Evolutionary conservation across 2,329 filamentous ascomycete genomes (phyloP).

Genomic region (Colletotrichum trifolii): DNA sequence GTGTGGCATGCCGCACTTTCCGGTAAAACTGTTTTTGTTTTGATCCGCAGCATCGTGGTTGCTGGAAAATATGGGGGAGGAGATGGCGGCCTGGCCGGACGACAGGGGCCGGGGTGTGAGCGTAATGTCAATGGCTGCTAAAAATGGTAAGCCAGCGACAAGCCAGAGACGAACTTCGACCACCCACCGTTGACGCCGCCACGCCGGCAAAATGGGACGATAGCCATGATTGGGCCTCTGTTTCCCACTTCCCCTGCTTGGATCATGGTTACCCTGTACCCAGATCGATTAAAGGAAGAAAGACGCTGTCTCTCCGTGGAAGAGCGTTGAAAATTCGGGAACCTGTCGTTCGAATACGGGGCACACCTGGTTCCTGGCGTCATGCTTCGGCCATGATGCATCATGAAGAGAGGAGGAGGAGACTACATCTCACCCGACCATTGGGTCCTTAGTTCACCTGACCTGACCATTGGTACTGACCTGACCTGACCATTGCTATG

Average conservation of each 20-base stretch:
- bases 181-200: slow-evolving; percentile 19
- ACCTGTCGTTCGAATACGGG: background rate
- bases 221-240: slow-evolving; percentile 28
- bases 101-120: slow-evolving; percentile 13
- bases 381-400: slow-evolving; percentile 3
- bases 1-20: slow-evolving; percentile 13
- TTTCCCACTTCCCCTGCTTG: slow-evolving; percentile 13
- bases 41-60: slow-evolving; percentile 5
- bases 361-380: slow-evolving; percentile 26
- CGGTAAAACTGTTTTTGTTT: background rate
- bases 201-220: slow-evolving; percentile 22
- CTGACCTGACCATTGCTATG: too few relatives aligned
- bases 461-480: too few relatives aligned
- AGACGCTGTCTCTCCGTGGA: background rate
- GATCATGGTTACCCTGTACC: slow-evolving; percentile 16
- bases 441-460: too few relatives aligned
- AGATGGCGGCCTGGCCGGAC: slow-evolving; percentile 17
- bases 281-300: background rate
- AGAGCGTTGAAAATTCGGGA: background rate
- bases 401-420: background rate
- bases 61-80: slow-evolving; percentile 29
- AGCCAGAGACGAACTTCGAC: background rate
- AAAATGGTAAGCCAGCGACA: slow-evolving; percentile 15
- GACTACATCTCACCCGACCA: too few relatives aligned
- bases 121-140: slow-evolving; percentile 21